These are phyloP conservation scores for Stellera chamaejasme DNA, from an alignment of 345 rosid species.

Conservation along the genomic window DNA sequence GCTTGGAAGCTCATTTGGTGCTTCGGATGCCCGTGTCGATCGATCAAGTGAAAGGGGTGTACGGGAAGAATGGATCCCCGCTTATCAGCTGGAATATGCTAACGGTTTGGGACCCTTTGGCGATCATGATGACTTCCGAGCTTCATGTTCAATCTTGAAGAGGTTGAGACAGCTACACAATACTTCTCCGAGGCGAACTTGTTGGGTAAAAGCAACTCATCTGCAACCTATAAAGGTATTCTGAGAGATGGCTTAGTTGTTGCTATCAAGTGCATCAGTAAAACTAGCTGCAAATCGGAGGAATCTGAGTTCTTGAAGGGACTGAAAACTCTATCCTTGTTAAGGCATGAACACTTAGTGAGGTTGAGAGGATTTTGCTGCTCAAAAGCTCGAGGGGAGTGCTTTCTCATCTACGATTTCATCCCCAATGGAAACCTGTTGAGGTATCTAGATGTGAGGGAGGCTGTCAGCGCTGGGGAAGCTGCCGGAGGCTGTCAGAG, in stretches of 20 bases:
- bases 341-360: slow-evolving; percentile 71
- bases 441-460: slow-evolving; percentile 55
- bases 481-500: too few relatives aligned
- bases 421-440: slow-evolving; percentile 66
- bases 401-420: slow-evolving; percentile 82
- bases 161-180: slow-evolving; percentile 84
- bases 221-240: slow-evolving; percentile 71
- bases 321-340: slow-evolving; percentile 53
- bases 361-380: slow-evolving; percentile 88
- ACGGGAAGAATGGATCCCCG: slow-evolving; percentile 69
- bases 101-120: slow-evolving; percentile 90
- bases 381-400: slow-evolving; percentile 87
- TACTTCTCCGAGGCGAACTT: slow-evolving; percentile 74
- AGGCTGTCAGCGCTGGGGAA: too few relatives aligned
- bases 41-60: slow-evolving; percentile 33
- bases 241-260: slow-evolving; percentile 77
- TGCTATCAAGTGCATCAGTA: slow-evolving; percentile 62
- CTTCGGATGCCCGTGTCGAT: slow-evolving; percentile 38
- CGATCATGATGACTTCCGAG: slow-evolving; percentile 54
- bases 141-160: slow-evolving; percentile 71
- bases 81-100: slow-evolving; percentile 78
- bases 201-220: slow-evolving; percentile 61
- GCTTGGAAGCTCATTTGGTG: slow-evolving; percentile 39
- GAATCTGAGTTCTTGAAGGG: slow-evolving; percentile 87
- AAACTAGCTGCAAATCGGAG: slow-evolving; percentile 84